Conservation (phyloP, 805 yeast species). For the Zygotorulaspora sp. region DNA sequence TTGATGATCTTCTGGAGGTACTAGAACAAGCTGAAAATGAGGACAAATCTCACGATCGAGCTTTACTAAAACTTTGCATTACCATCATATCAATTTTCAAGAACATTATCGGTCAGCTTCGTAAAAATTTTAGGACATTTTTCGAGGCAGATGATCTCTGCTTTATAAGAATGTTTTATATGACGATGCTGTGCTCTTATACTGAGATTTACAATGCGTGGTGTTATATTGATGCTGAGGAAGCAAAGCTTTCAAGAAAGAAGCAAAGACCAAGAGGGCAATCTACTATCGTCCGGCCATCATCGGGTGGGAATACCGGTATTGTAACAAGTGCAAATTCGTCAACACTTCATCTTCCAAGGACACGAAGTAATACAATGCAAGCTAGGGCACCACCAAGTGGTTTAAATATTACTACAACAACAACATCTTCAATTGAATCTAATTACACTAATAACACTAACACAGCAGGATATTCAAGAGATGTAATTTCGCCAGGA, state of each 20-base stretch:
- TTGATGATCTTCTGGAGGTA: constrained; percentile 53
- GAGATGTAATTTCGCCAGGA: constrained; percentile 8
- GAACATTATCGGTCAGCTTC: constrained; percentile 43
- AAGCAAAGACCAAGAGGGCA: constrained; percentile 7
- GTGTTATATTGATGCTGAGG: constrained; percentile 31
- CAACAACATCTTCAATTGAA: constrained; percentile 2
- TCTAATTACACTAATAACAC: constrained; percentile 2
- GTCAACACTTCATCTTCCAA: constrained; percentile 14
- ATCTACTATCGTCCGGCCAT: constrained; percentile 6
- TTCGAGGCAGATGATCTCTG: constrained; percentile 58
- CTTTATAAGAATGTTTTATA: constrained; percentile 57
- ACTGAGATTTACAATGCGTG: constrained; percentile 67
- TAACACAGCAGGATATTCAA: constrained; percentile 4
- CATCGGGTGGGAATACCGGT: constrained; percentile 3
- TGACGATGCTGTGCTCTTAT: constrained; percentile 58
- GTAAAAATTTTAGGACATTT: constrained; percentile 45
- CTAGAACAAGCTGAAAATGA: constrained; percentile 50
- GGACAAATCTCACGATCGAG: constrained; percentile 34
- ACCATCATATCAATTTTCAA: constrained; percentile 46
- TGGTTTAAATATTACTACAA: constrained; percentile 1
- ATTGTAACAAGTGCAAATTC: constrained; percentile 2
- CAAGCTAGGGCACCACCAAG: constrained; percentile 17
- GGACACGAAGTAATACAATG: constrained; percentile 28
- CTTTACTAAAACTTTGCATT: constrained; percentile 36
- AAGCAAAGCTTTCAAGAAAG: constrained; percentile 10